Percentiles rank a stretch among this genome's conserved stretches.
These are phyloP conservation scores for Crithidia mellificae DNA, from an alignment of 208 protist species.

Conservation along the genomic window DNA sequence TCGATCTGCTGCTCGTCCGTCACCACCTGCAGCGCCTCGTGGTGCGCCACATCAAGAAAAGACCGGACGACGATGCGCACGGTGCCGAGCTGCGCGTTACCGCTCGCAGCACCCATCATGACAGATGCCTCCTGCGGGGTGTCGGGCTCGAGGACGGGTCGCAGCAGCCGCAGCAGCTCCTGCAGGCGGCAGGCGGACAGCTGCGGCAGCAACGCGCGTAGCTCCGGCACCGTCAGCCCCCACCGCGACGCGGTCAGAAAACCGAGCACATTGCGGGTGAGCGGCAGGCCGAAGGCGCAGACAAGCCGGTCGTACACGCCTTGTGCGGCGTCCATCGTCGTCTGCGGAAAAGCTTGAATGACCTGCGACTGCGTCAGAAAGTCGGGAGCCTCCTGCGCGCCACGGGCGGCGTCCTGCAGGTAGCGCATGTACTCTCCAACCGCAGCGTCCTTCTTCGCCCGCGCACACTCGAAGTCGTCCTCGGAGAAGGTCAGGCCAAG, in stretches of 20 bases:
- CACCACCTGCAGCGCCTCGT: slow-evolving; percentile 17
- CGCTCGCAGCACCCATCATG: slow-evolving; percentile 26
- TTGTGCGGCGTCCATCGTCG: slow-evolving; percentile 48
- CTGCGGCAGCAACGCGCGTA: slow-evolving; percentile 55
- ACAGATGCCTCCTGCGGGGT: slow-evolving; percentile 12
- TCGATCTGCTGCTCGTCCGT: slow-evolving; percentile 31
- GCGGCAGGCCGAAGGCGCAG: slow-evolving; percentile 40
- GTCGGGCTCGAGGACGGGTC: slow-evolving; percentile 48
- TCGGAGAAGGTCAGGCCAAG: slow-evolving; percentile 57
- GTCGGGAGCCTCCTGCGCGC: slow-evolving; percentile 55
- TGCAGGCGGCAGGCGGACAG: slow-evolving; percentile 57
- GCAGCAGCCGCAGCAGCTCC: slow-evolving; percentile 71
- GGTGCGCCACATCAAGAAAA: slow-evolving; percentile 42
- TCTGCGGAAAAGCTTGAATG: slow-evolving; percentile 57
- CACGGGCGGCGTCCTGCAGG: slow-evolving; percentile 58
- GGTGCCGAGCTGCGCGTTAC: slow-evolving; percentile 47
- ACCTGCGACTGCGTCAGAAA: slow-evolving; percentile 45
- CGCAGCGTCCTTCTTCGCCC: slow-evolving; percentile 53
- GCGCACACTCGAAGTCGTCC: slow-evolving; percentile 67
- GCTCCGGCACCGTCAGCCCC: slow-evolving; percentile 60
- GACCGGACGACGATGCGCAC: slow-evolving; percentile 44
- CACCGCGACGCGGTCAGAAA: slow-evolving; percentile 60
- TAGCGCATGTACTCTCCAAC: slow-evolving; percentile 64
- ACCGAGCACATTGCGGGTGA: slow-evolving; percentile 54
- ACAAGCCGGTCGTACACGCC: slow-evolving; percentile 49